These are phyloP conservation scores for Rhizophora apiculata DNA, from an alignment of 345 rosid genomes.

Conservation along the genomic window DNA sequence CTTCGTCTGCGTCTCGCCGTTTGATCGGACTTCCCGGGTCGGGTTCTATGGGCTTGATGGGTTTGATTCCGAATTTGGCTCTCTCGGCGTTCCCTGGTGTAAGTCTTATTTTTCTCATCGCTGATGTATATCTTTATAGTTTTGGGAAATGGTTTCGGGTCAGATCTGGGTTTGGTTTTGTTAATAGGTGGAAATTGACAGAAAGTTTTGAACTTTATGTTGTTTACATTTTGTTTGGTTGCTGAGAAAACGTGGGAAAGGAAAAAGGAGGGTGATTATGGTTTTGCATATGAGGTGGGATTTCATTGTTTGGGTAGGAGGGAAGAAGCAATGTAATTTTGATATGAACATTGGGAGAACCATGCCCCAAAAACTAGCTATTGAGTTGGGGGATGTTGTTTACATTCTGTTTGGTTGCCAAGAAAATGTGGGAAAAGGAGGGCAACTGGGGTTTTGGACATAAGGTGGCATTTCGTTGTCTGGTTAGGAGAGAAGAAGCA, in stretches of 20 bases:
- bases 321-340: too few relatives aligned
- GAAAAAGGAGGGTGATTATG: too few relatives aligned
- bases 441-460: too few relatives aligned
- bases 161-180: slow-evolving; percentile 10
- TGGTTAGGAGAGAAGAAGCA: too few relatives aligned
- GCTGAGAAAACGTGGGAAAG: not conserved
- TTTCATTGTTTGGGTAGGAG: too few relatives aligned
- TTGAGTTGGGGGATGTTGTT: too few relatives aligned
- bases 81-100: slow-evolving; percentile 97
- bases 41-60: slow-evolving; percentile 72
- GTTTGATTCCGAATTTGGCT: slow-evolving; percentile 83
- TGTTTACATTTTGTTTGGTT: not conserved
- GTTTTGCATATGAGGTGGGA: too few relatives aligned
- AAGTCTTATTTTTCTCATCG: slow-evolving; percentile 26
- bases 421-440: too few relatives aligned
- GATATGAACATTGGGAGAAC: too few relatives aligned
- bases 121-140: not conserved
- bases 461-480: too few relatives aligned
- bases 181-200: not conserved
- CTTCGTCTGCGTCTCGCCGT: slow-evolving; percentile 69
- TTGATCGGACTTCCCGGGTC: slow-evolving; percentile 62
- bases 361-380: too few relatives aligned
- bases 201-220: not conserved
- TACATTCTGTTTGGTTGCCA: too few relatives aligned
- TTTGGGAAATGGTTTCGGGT: not conserved